phyloP scores from a whole-genome alignment of 306 rosid species.

The Luffa acutangula region DNA sequence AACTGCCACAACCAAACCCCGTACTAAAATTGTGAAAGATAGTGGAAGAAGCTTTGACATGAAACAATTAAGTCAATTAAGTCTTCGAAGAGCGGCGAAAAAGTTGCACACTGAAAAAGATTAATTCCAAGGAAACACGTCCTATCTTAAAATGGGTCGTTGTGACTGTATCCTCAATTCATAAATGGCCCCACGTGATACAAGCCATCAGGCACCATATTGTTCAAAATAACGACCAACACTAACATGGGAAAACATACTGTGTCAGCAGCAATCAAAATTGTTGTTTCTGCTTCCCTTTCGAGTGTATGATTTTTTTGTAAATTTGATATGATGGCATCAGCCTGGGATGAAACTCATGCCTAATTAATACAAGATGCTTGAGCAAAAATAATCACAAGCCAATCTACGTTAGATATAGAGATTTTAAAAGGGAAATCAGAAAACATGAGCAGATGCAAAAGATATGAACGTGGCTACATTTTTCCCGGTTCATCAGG shows the following conservation, averaged over 20 bases:
- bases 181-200: slow-evolving; percentile 58
- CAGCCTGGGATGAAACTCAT: slow-evolving; percentile 61
- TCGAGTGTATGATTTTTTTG: slow-evolving; percentile 32
- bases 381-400: slow-evolving; percentile 1
- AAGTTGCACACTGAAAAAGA: background rate
- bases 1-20: slow-evolving; percentile 20
- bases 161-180: slow-evolving; percentile 25
- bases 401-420: background rate
- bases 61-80: background rate
- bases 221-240: background rate
- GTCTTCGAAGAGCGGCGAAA: background rate
- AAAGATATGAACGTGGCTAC: background rate
- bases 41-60: background rate
- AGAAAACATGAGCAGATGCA: background rate
- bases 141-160: background rate
- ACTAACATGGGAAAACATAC: slow-evolving; percentile 40
- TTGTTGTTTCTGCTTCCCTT: slow-evolving; percentile 46
- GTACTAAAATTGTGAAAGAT: background rate
- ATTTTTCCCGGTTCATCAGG: background rate
- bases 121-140: background rate
- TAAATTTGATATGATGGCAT: slow-evolving; percentile 64
- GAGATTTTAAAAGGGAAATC: background rate
- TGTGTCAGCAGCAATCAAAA: slow-evolving; percentile 83
- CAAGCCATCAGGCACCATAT: slow-evolving; percentile 13
- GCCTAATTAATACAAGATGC: slow-evolving; percentile 17